phyloP scores from a whole-genome alignment of 2,329 filamentous ascomycete species.

The Aciculosporium take region DNA sequence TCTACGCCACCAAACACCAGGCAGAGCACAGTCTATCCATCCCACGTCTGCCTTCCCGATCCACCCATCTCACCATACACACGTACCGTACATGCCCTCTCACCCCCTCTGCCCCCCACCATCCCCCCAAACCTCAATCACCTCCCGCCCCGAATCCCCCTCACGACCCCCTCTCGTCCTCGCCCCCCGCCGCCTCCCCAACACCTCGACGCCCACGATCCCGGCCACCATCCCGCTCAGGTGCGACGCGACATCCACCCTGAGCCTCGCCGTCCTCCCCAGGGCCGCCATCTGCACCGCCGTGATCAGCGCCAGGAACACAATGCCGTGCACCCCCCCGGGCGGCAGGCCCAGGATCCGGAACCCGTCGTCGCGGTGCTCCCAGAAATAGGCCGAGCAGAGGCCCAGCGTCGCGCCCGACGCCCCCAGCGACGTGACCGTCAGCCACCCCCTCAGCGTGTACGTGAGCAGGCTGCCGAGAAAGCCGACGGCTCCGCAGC shows the following conservation, averaged over 20 bases:
- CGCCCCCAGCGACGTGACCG: constrained; percentile 46
- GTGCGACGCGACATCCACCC: constrained; percentile 38
- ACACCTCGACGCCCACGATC: constrained; percentile 23
- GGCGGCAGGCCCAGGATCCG: constrained; percentile 42
- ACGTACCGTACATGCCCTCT: neutral
- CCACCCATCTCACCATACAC: too few relatives aligned
- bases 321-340: constrained; percentile 41
- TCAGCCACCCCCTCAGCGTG: constrained; percentile 30
- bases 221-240: constrained; percentile 37
- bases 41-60: too few relatives aligned
- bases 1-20: too few relatives aligned
- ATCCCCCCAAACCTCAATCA: constrained; percentile 7
- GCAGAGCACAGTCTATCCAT: too few relatives aligned
- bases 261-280: constrained; percentile 26
- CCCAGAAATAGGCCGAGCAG: constrained; percentile 46
- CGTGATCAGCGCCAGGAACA: constrained; percentile 36
- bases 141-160: constrained; percentile 2
- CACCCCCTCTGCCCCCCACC: neutral
- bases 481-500: constrained; percentile 42
- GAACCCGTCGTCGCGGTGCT: constrained; percentile 41
- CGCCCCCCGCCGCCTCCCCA: constrained; percentile 14
- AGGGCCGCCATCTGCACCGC: constrained; percentile 35
- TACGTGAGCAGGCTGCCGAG: constrained; percentile 40
- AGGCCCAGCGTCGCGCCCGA: constrained; percentile 51
- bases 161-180: constrained; percentile 7